Base-by-base conservation (phyloP, 2,329 filamentous ascomycete species). In the Emmonsia crescens region DNA sequence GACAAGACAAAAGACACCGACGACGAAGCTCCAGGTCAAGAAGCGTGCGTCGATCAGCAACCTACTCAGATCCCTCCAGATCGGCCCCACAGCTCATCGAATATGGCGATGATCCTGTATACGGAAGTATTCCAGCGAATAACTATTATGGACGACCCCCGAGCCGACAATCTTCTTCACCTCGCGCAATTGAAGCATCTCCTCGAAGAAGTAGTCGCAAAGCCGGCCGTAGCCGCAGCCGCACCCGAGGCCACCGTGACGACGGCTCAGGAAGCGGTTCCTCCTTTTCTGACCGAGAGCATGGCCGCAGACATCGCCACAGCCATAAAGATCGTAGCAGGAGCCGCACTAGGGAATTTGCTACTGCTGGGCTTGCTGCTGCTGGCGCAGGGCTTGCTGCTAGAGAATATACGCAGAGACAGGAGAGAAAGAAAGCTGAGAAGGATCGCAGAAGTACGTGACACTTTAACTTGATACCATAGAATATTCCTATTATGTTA, bases 61-160 rank as follows among this genome's bases (percentile, higher is more conserved):
- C 67, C n/a, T 75, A 77, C 62, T 70, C 74, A 21, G 76, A 78
- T 60, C 72, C 72, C 27, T 64, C 71, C 16, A 69, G 72, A 38
- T 76, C 78, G 67, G 77, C 74, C 66, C 75, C 79, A 68, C 79
- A 77, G 63, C 73, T 86, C 72, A 84, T 87, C 74, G 84, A 85
- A 71, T 87, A 87, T 71, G 85, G 84, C 65, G 79, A 81, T 69
- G 81, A 83, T 69, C 84, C 84, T 8, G 82, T 87, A 60, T 80
- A 83, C 66, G 80, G 82, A 67, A 82, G 82, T 67, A 78, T 78
- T 57, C 77, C 74, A 29, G 68, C 75, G 31, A 76, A 75, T 33
- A 75, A 79, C 64, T 78, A 79, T 64, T 78, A 79, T 64, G 75
- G 77, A 29, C 74, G 75, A 29, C 74, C 77, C 1, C 63, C 68